These are phyloP conservation scores for Monosporascus sp. DNA, from an alignment of 2,329 filamentous ascomycete genomes.

Conservation along the genomic window DNA sequence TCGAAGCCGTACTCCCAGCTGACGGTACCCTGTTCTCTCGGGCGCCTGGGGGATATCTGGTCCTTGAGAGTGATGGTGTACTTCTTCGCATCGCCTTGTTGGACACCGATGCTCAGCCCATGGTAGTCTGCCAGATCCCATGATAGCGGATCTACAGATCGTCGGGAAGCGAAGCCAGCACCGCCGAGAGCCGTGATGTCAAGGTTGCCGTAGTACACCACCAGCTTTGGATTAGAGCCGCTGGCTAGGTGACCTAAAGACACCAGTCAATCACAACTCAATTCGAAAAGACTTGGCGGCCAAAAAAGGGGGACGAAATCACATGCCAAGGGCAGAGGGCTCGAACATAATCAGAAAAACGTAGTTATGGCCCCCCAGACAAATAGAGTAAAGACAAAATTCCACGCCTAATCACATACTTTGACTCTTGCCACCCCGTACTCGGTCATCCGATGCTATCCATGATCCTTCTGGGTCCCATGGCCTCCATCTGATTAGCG, in stretches of 20 bases:
- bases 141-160: constrained; percentile 51
- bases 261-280: neutral
- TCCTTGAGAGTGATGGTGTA: constrained; percentile 77
- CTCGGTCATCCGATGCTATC: constrained; percentile 67
- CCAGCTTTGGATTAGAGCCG: constrained; percentile 10
- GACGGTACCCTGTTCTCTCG: constrained; percentile 63
- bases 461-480: constrained; percentile 55
- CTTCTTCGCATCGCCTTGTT: constrained; percentile 53
- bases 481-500: constrained; percentile 25
- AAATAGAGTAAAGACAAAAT: neutral
- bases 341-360: neutral
- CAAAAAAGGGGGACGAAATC: neutral
- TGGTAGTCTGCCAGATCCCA: constrained; percentile 62
- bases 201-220: constrained; percentile 58
- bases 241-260: neutral
- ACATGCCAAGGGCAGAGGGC: neutral
- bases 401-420: constrained; percentile 40
- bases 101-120: constrained; percentile 52
- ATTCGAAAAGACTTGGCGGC: neutral
- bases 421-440: constrained; percentile 66
- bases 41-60: constrained; percentile 48
- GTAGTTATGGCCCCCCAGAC: neutral
- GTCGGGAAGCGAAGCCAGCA: constrained; percentile 77
- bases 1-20: constrained; percentile 71
- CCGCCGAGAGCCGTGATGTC: constrained; percentile 72